Base-by-base conservation (phyloP, 805 yeast species). In the Yamadazyma endophytica region DNA sequence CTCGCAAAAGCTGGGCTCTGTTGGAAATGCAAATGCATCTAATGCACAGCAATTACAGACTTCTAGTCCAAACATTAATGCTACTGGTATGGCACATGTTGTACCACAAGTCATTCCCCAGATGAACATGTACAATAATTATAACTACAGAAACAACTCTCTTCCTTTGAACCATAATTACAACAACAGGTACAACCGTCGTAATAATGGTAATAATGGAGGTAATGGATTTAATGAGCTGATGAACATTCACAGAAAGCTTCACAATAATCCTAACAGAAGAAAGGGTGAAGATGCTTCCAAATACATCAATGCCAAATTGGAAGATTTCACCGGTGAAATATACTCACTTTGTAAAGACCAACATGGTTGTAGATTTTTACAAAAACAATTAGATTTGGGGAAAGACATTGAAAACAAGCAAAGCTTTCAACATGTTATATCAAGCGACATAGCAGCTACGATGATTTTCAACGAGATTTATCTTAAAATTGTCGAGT, bases 311-410 rank as follows among this genome's bases (percentile, higher is more conserved):
- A 78, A 81, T 56, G 83, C 88, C 13, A 67, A 73, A 28, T 59
- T 83, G 40, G 76, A 70, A 28, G 88, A 83, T 44, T 83, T 80
- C 50, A 61, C 72, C 12, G 87, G 87, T 27, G 79, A 78, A 36
- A 81, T 90, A 32, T 83, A 76, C 50, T 71, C 84, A 1, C 66
- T 92, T 41, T 89, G 97, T 61, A 86, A 81, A 50, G 98, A 90
- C 54, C 97, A 90, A 61, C 96, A 90, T 53, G 97, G 98, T 6
- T 90, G 97, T 54, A 70, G 98, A 37, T 88, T 84, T 54, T 63
- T 90, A 41, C 98, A 90, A 59, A 77, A 82, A 41, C 95, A 88
- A 54, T 68, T 92, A 43, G 95, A 87, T 46, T 54, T 69, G 27
- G 72, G 74, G 8, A 76, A 73, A 19, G 64, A 58, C 18, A 43